Conservation (phyloP, 177 flowering plant species). For the Vitis hybrid region DNA sequence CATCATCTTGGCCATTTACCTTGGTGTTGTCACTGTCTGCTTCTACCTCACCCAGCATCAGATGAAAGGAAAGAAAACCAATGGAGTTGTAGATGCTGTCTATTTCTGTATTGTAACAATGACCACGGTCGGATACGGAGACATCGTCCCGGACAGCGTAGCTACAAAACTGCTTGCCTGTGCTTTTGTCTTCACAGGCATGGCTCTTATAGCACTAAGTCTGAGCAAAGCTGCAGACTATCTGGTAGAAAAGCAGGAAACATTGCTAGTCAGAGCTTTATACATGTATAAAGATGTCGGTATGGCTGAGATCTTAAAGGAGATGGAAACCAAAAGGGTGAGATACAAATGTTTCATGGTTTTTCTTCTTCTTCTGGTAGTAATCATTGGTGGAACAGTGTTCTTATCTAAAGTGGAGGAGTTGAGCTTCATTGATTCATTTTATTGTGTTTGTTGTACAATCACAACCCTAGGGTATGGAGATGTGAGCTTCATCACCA, state of each 20-base stretch:
- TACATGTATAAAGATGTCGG: conserved; percentile 36
- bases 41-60: conserved; percentile 59
- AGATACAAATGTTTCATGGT: conserved; percentile 54
- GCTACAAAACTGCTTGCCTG: conserved; percentile 80
- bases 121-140: conserved; percentile 99
- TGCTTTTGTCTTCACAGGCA: conserved; percentile 82
- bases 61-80: conserved; percentile 64
- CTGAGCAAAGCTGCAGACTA: conserved; percentile 79
- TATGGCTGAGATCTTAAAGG: conserved; percentile 45
- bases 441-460: conserved; percentile 92
- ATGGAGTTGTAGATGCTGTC: conserved; percentile 71
- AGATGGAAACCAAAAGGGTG: conserved; percentile 50
- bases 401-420: conserved; percentile 63
- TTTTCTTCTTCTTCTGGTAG: conserved; percentile 35
- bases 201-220: conserved; percentile 67
- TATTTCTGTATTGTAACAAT: conserved; percentile 94
- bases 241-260: conserved; percentile 85
- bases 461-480: conserved; percentile 93
- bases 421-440: conserved; percentile 61
- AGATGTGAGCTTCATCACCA: conserved; percentile 80
- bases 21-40: conserved; percentile 58
- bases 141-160: conserved; percentile 73
- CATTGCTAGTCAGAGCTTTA: conserved; percentile 57
- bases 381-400: conserved; percentile 53
- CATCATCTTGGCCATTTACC: conserved; percentile 46